Base-by-base conservation (phyloP, 176 grass and related monocot species). In the Triticum urartu region DNA sequence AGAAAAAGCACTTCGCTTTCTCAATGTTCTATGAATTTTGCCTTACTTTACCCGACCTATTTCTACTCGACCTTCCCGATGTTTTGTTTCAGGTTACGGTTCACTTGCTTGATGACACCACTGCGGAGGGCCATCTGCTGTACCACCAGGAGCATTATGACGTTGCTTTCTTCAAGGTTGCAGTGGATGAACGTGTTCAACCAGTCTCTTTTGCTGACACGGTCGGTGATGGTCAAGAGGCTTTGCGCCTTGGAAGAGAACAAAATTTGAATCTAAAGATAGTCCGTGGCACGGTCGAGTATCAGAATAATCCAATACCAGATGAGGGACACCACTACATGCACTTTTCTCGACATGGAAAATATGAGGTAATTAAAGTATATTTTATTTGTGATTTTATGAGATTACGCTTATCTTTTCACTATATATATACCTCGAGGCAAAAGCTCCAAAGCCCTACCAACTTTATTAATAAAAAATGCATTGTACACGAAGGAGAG, bases 101-200 rank as follows among this genome's bases (percentile, higher is more conserved):
- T 45, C 22, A 25, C 17, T 67, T 81, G 8, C 9, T 67, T 8
- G 79, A 67, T 11, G 13, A 40, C 15, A 81, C 40, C 0, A 32
- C 4, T 81, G 24, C 18, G 15, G 24, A 48, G 38, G 25, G 24
- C 25, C 7, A n/a, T 15, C 26, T 81, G 15, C 39, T 67, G 1
- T 81, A 81, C 64, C 26, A 18, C 15, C 78, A 80, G 40, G 40
- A 65, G 38, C 78, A 80, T 61, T 80, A 80, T 2, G 17, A 66
- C 17, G 5, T 80, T 65, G 78, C 78, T 65, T 28, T 80, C 1
- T 65, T 65, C 0, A 43, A 15, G 22, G 24, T 17, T 45, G 36
- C 9, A 12, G 9, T 80, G 78, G 25, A 65, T 10, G 0, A 1
- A 4, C n/a, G n/a, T 43, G 14, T 45, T 28, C 60, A 65, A 45